Percentiles rank a stretch among this genome's conserved stretches.
phyloP scores from a whole-genome alignment of 805 yeast genomes.

The Candida loeiensis region DNA sequence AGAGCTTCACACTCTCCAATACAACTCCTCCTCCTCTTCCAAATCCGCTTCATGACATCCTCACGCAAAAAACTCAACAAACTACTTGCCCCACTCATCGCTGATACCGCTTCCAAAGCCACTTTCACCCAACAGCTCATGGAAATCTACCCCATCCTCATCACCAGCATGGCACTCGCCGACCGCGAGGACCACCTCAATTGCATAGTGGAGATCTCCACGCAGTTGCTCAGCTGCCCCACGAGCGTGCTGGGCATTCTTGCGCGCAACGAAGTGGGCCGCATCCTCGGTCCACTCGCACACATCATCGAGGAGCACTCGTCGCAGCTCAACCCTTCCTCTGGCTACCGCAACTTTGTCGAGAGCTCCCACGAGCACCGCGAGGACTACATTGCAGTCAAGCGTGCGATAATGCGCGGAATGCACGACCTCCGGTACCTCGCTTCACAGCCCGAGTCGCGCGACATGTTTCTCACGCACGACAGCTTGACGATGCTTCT shows the following conservation, averaged over 20 bases:
- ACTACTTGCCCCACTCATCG: slow-evolving; percentile 52
- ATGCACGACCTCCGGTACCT: slow-evolving; percentile 29
- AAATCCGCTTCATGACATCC: slow-evolving; percentile 53
- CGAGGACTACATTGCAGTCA: slow-evolving; percentile 21
- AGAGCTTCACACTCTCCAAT: slow-evolving; percentile 42
- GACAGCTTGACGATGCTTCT: slow-evolving; percentile 23
- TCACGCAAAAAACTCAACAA: slow-evolving; percentile 48
- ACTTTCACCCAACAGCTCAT: slow-evolving; percentile 51
- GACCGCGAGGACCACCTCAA: slow-evolving; percentile 51
- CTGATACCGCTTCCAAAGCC: slow-evolving; percentile 46
- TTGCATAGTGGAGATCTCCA: slow-evolving; percentile 28
- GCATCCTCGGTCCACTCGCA: slow-evolving; percentile 46
- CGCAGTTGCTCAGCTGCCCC: slow-evolving; percentile 46
- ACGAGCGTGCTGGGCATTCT: slow-evolving; percentile 40
- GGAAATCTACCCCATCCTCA: slow-evolving; percentile 49
- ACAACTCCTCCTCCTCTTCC: slow-evolving; percentile 56
- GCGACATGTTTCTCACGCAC: slow-evolving; percentile 13
- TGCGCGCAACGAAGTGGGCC: slow-evolving; percentile 34
- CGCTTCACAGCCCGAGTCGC: slow-evolving; percentile 16
- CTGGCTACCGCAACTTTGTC: slow-evolving; percentile 28
- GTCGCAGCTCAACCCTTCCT: slow-evolving; percentile 33
- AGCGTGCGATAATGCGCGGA: slow-evolving; percentile 29
- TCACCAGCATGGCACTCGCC: slow-evolving; percentile 44
- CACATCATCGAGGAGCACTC: slow-evolving; percentile 41
- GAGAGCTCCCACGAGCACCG: slow-evolving; percentile 19